These are phyloP conservation scores for Aspergillus flavus DNA, from an alignment of 2,329 filamentous ascomycete species.

Conservation along the genomic window DNA sequence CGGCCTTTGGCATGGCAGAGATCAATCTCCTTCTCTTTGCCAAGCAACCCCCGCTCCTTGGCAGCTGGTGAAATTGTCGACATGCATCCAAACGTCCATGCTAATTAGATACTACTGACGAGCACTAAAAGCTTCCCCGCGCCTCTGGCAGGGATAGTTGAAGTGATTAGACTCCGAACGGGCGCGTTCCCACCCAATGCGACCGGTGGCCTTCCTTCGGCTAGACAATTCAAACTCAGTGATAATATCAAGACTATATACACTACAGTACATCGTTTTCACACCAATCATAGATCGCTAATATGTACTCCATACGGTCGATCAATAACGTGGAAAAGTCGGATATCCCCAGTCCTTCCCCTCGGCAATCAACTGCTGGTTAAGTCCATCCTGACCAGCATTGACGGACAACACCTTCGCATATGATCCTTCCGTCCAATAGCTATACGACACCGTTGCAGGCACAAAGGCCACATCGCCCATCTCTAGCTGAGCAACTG, in stretches of 20 bases:
- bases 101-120: background rate
- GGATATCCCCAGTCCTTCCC: conserved; percentile 23
- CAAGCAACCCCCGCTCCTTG: background rate
- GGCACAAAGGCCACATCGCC: conserved; percentile 47
- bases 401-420: conserved; percentile 29
- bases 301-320: background rate
- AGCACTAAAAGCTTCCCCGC: background rate
- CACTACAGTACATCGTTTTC: background rate
- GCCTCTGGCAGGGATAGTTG: background rate
- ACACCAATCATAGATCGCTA: background rate
- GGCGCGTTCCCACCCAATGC: background rate
- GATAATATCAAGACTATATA: background rate
- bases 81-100: background rate
- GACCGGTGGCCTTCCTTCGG: background rate
- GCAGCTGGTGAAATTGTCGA: background rate
- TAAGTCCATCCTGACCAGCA: conserved; percentile 22
- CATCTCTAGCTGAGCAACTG: conserved; percentile 30
- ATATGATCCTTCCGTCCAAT: conserved; percentile 33
- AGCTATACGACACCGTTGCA: conserved; percentile 33
- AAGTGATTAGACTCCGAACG: background rate
- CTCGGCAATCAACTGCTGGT: conserved; percentile 19
- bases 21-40: background rate
- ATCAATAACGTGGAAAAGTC: conserved; percentile 22
- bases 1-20: background rate
- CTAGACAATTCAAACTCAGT: background rate